These are phyloP conservation scores for Suhomyces faveliae DNA, from an alignment of 805 yeast species.

Conservation along the genomic window DNA sequence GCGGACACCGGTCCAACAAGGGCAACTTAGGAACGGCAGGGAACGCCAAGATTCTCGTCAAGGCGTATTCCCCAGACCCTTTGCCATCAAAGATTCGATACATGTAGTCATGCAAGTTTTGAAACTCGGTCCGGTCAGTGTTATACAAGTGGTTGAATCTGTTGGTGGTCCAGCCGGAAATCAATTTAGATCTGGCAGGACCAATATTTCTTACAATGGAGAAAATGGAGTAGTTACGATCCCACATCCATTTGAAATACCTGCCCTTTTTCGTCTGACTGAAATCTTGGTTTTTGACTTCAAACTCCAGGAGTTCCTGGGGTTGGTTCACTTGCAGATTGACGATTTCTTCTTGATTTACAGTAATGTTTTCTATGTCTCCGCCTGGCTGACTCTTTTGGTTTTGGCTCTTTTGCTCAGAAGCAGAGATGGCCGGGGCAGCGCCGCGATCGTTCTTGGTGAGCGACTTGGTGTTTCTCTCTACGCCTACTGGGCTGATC, in stretches of 20 bases:
- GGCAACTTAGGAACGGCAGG: constrained; percentile 61
- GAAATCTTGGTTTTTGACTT: constrained; percentile 8
- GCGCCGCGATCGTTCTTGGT: constrained; percentile 6
- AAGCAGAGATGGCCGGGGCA: constrained; percentile 10
- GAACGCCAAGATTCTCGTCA: constrained; percentile 58
- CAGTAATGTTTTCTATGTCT: constrained; percentile 11
- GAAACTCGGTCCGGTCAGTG: constrained; percentile 29
- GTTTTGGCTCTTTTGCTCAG: constrained; percentile 15
- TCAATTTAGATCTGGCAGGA: constrained; percentile 51
- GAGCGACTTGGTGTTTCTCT: constrained; percentile 32
- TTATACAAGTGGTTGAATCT: constrained; percentile 43
- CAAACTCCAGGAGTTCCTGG: constrained; percentile 7
- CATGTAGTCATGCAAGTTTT: constrained; percentile 53
- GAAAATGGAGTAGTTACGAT: constrained; percentile 54
- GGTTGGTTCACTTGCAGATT: constrained; percentile 22
- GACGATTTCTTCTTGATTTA: constrained; percentile 28
- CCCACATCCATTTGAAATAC: constrained; percentile 49
- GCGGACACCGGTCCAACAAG: constrained; percentile 49
- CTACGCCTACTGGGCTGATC: constrained; percentile 45
- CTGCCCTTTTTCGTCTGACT: constrained; percentile 16
- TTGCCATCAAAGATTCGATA: constrained; percentile 51
- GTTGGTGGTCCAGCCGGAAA: constrained; percentile 53
- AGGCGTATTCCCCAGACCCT: constrained; percentile 65
- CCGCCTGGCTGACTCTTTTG: constrained; percentile 13
- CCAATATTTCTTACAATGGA: constrained; percentile 49